Evolutionary conservation across 2,329 filamentous ascomycete species (phyloP), one percentile per base, ranked within the genome.

Genomic region (Teratosphaeria viscida): DNA sequence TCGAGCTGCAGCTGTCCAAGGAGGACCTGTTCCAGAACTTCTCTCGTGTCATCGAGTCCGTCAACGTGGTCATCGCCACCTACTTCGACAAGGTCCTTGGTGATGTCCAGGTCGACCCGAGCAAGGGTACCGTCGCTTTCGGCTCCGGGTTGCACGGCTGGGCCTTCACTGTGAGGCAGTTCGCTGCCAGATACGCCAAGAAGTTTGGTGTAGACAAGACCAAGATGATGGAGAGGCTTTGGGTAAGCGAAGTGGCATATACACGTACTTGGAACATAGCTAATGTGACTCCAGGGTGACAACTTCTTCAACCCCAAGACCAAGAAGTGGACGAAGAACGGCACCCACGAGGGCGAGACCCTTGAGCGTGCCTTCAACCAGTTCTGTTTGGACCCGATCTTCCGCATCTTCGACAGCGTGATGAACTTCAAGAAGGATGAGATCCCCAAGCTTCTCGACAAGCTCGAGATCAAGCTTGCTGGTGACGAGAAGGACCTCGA

Each of bases 181-280:
- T 99, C 80, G 94, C 94, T 71, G 79, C 85, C 76, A 86, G 88
- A 74, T 99, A 99, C 79, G 89, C 92, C 81, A 97, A 97, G 91
- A 99, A 99, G 83, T 99, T 99, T 74, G 94, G 94, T 88, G 94
- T 99, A 72, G 92, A 99, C 87, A 92, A 92, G 80, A 88, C 87
- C 83, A 97, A 97, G 90, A 96, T 99, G 94, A 96, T 97, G 89
- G 90, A 96, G 84, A 91, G 94, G 87, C 90, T 99, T 71, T 99
- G 94, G 94, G 87, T 90, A 80, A 78, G 85, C 26, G 12, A n/a
- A 55, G 3, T 58, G 52, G 14, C 23, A 49, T 12, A 57, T 16
- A 35, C 10, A 54, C n/a, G 10, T 34, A 16, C 27, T 14, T 1
- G n/a, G 19, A 1, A 1, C 34, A 32, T 10, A 7, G 19, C 53